Evolutionary conservation across 495 filamentous ascomycete species (phyloP).

Genomic region (Penicillium cinerascens): DNA sequence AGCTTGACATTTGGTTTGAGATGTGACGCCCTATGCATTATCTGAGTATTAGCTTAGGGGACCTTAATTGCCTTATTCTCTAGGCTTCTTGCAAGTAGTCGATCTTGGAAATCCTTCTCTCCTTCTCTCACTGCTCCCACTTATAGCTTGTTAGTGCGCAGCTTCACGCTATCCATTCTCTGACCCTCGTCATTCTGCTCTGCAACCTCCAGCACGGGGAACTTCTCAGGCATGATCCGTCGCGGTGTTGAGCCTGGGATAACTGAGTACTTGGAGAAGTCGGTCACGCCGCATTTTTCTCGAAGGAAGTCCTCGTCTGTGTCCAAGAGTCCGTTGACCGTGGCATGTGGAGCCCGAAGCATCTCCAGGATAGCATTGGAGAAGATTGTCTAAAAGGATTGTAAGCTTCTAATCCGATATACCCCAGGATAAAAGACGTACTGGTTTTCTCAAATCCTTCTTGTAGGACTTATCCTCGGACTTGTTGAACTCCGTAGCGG

Average conservation of each 20-base stretch:
- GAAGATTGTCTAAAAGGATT: constrained; percentile 56
- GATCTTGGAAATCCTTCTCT: too few species aligned
- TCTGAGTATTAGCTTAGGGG: background rate
- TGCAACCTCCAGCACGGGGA: constrained; percentile 68
- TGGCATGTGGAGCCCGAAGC: constrained; percentile 54
- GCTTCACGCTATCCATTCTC: constrained; percentile 60
- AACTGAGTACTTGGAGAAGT: constrained; percentile 73
- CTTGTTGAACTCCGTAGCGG: constrained; percentile 58
- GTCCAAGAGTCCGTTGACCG: constrained; percentile 67
- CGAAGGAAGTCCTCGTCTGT: constrained; percentile 84
- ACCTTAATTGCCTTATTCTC: background rate
- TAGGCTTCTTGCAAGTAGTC: background rate
- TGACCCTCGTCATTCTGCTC: constrained; percentile 83
- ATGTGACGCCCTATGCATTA: background rate
- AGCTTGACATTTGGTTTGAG: background rate
- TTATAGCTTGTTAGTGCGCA: constrained; percentile 22
- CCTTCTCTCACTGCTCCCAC: background rate
- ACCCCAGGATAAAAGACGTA: constrained; percentile 16
- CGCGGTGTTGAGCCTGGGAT: constrained; percentile 61
- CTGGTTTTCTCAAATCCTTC: constrained; percentile 61
- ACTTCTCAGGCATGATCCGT: constrained; percentile 71
- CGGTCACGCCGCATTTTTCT: constrained; percentile 55
- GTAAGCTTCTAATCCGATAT: background rate
- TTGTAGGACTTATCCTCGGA: constrained; percentile 30
- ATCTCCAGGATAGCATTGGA: constrained; percentile 77